A percentile compares a stretch with the other conserved stretches of the same genome.
phyloP scores from a whole-genome alignment of 2,329 filamentous ascomycete species.

The Fusarium buharicum region DNA sequence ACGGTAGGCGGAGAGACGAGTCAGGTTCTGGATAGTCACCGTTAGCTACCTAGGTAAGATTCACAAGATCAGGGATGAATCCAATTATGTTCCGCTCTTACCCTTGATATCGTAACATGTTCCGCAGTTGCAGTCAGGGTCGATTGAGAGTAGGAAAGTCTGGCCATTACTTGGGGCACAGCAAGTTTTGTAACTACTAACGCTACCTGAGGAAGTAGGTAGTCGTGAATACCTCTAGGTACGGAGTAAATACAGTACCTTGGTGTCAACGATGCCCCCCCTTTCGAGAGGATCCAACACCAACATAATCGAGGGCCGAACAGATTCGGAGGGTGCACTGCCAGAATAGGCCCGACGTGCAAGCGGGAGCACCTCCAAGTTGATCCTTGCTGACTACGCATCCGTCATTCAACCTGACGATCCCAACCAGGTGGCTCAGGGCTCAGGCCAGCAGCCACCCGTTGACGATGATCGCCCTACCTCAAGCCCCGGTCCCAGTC shows the following conservation, averaged over 20 bases:
- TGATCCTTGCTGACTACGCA: constrained; percentile 28
- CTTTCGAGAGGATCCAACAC: constrained; percentile 4
- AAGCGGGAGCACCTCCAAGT: constrained; percentile 29
- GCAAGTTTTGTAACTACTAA: too few species aligned
- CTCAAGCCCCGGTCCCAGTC: constrained; percentile 37
- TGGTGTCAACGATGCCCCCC: too few species aligned
- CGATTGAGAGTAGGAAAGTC: too few species aligned
- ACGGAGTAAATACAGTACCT: too few species aligned
- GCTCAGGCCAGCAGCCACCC: constrained; percentile 44
- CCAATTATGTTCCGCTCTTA: background rate
- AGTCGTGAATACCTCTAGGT: too few species aligned
- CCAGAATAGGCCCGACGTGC: constrained; percentile 24
- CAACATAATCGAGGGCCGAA: constrained; percentile 9
- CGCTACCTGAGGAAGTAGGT: too few species aligned
- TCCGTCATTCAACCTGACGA: constrained; percentile 30
- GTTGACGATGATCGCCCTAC: constrained; percentile 47
- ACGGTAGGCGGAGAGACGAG: constrained; percentile 29
- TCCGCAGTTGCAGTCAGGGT: too few species aligned
- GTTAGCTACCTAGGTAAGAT: constrained; percentile 25
- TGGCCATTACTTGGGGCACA: too few species aligned
- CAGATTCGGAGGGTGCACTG: constrained; percentile 15
- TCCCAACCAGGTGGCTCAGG: constrained; percentile 44
- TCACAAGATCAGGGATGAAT: constrained; percentile 14
- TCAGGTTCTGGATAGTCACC: constrained; percentile 28
- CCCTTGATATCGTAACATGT: constrained; percentile 2